These are phyloP conservation scores for Epicoccum sorghinum DNA, from an alignment of 2,329 filamentous ascomycete genomes.

Conservation along the genomic window DNA sequence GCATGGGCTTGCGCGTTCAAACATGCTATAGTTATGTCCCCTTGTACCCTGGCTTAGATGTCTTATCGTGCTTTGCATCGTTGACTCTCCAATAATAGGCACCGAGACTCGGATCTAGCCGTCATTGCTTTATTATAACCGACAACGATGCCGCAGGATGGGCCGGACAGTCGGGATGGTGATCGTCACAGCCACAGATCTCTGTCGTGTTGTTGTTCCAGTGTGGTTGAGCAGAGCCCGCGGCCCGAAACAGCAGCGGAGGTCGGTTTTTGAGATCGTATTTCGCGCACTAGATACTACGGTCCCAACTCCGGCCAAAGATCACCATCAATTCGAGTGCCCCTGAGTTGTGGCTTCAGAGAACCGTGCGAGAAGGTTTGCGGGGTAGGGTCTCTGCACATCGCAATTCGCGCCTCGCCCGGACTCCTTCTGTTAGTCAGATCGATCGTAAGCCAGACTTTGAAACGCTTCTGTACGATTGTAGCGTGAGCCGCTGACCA, in stretches of 20 bases:
- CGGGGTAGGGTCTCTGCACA: background rate
- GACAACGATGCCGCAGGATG: background rate
- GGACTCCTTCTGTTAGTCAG: too few species aligned
- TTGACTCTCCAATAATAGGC: background rate
- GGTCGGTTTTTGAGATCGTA: constrained; percentile 8
- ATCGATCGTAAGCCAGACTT: background rate
- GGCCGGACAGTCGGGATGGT: background rate
- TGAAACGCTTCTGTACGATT: background rate
- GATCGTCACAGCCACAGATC: background rate
- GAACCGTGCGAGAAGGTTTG: background rate
- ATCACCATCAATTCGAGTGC: background rate
- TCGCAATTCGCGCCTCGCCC: background rate
- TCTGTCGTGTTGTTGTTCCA: background rate
- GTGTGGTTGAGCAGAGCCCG: constrained; percentile 1
- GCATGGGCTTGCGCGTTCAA: background rate
- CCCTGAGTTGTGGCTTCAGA: background rate
- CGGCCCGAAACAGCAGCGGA: constrained; percentile 1
- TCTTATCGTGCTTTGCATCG: background rate
- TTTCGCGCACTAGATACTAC: background rate
- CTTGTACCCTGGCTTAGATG: background rate
- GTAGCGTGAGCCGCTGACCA: background rate
- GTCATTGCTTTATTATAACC: too few species aligned
- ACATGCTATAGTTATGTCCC: background rate
- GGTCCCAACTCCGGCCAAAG: background rate
- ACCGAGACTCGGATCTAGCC: background rate